Conservation (phyloP, 1,284 basidiomycete genomes). For the Tylopilus sp. region DNA sequence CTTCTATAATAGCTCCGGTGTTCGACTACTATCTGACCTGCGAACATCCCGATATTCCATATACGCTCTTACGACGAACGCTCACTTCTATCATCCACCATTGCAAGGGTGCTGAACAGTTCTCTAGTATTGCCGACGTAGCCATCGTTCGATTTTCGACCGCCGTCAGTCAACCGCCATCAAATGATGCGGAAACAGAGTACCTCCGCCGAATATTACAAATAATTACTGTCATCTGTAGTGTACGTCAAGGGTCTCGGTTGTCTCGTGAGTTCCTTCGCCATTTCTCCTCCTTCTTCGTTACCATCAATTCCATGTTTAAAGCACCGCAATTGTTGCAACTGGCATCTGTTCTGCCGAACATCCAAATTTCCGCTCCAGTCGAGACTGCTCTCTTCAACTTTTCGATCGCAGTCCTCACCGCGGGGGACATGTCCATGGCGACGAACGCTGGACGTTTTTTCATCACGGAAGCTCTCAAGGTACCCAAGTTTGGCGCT, state of each 20-base stretch:
- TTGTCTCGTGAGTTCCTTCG: conserved; percentile 46
- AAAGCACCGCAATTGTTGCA: conserved; percentile 48
- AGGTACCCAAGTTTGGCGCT: conserved; percentile 43
- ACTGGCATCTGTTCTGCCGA: conserved; percentile 42
- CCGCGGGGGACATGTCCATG: conserved; percentile 59
- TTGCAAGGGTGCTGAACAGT: conserved; percentile 63
- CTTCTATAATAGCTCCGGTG: conserved; percentile 58
- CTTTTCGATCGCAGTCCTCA: conserved; percentile 48
- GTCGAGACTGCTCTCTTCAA: conserved; percentile 46
- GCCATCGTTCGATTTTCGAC: conserved; percentile 39
- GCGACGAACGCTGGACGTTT: conserved; percentile 60
- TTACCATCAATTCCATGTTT: background rate
- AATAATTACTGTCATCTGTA: conserved; percentile 48
- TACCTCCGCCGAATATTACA: conserved; percentile 42
- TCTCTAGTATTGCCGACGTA: conserved; percentile 56
- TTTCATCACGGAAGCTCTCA: conserved; percentile 49
- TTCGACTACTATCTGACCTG: conserved; percentile 49
- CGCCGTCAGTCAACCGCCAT: conserved; percentile 11
- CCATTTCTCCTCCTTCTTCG: background rate
- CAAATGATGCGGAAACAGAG: conserved; percentile 22
- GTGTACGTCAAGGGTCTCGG: conserved; percentile 64
- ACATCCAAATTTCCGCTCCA: conserved; percentile 37
- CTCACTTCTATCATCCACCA: conserved; percentile 81
- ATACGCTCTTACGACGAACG: conserved; percentile 61
- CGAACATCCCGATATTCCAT: conserved; percentile 43